phyloP scores from a whole-genome alignment of 1,139 yeast species.

The Kurtzmaniella quercitrusa region DNA sequence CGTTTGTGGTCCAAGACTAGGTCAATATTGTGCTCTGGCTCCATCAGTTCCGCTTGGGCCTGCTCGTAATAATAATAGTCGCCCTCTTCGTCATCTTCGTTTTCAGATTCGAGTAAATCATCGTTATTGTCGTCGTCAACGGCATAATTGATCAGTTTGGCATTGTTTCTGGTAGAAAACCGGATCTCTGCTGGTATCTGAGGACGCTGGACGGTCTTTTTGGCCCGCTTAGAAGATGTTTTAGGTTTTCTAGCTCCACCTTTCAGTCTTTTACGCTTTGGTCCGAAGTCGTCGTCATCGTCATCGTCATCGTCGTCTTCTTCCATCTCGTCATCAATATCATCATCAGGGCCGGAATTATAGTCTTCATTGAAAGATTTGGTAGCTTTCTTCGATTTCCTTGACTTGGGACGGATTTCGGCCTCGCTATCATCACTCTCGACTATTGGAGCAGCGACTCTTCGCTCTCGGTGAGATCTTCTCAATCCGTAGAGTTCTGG shows the following conservation, averaged over 20 bases:
- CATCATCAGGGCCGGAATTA: constrained; percentile 20
- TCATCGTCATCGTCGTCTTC: constrained; percentile 28
- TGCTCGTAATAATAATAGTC: constrained; percentile 40
- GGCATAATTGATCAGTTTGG: constrained; percentile 66
- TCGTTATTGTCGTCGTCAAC: constrained; percentile 53
- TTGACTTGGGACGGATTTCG: constrained; percentile 10
- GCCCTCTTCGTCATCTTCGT: constrained; percentile 30
- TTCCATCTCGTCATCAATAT: constrained; percentile 22
- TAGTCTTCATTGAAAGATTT: constrained; percentile 18
- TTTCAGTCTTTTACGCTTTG: constrained; percentile 15
- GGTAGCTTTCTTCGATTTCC: constrained; percentile 11
- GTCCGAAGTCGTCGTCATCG: constrained; percentile 26
- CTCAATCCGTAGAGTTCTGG: constrained; percentile 93
- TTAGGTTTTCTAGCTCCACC: constrained; percentile 13
- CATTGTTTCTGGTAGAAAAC: constrained; percentile 68
- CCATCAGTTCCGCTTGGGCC: constrained; percentile 27
- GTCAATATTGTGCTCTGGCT: constrained; percentile 46
- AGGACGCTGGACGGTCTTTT: constrained; percentile 8
- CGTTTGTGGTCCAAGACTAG: constrained; percentile 51
- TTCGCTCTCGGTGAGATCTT: constrained; percentile 73
- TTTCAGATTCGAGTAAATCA: constrained; percentile 54
- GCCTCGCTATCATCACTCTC: constrained; percentile 40
- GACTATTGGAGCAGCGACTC: constrained; percentile 26
- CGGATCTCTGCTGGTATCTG: constrained; percentile 42
- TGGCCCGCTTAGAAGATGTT: constrained; percentile 12